Base-by-base conservation (phyloP, 208 protist genomes). In the Angomonas deanei region DNA sequence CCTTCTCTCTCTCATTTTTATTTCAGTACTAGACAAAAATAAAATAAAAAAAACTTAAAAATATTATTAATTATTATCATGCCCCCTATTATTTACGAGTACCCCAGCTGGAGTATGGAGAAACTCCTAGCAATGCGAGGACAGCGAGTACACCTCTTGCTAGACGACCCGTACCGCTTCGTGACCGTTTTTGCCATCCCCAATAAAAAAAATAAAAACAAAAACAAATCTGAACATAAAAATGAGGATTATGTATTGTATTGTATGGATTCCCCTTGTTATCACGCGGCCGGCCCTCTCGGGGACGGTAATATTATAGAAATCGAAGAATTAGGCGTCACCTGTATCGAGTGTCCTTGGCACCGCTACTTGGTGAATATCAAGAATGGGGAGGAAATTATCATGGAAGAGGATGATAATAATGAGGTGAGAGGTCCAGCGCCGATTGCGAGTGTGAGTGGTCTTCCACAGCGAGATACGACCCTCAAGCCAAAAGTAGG, bases 201-300 rank as follows among this genome's bases (percentile, higher is more conserved):
- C 48, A 31, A n/a, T 47, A 33, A 46, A 4, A 58, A 33, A 13
- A 42, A 17, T 19, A 46, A n/a, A 15, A 58, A 33, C 33, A 58
- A 30, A 4, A 6, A 31, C n/a, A n/a, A n/a, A n/a, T n/a, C n/a
- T n/a, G n/a, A n/a, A n/a, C n/a, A n/a, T n/a, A n/a, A n/a, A n/a
- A 8, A 64, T 23, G 24, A 15, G 34, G 3, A 3, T 10, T 64
- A 73, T 3, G 65, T 71, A 59, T 72, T 95, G 57, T 79, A 78
- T 65, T 88, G 80, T 49, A 77, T 96, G 23, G 89, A 96, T 69
- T 89, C 80, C 42, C 78, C 86, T 3, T 96, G 89, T 54, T 96
- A 92, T 59, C 89, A 96, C 56, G 86, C 82, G 26, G 62, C 78
- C 21, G 89, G 89, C 0, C 86, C 89, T 1, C 69, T 96, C 1